Evolutionary conservation across 1,284 basidiomycete species (phyloP), one percentile per base, ranked within the genome.

Genomic region (Erythrobasidium hasegawianum): DNA sequence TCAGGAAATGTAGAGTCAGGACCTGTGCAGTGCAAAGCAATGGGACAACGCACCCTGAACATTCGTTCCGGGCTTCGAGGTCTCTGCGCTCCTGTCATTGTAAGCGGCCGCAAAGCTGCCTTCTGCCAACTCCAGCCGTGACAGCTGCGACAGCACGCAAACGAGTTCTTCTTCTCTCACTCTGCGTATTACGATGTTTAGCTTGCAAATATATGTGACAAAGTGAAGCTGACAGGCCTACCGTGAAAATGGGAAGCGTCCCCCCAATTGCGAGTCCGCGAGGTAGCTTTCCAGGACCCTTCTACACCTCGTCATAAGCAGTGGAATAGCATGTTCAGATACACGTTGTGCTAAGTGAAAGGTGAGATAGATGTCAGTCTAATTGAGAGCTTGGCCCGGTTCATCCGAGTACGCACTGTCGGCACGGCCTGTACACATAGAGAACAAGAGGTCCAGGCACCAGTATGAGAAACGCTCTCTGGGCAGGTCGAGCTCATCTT

Each of bases 401-500:
- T 14, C 18, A n/a, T 26, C n/a, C n/a, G 16, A 16, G 24, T 29
- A 13, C n/a, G 47, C n/a, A 10, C 14, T 65, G 14, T 10, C 54
- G 16, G 49, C 18, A 27, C 33, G 79, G 71, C 85, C 80, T 0
- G 86, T 86, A 72, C 88, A 91, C 24, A 89, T 81, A 69, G 88
- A 76, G 76, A 96, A 92, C 16, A 97, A 77, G 24, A 95, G 78
- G 73, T 96, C 91, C 69, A 97, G 88, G 72, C 89, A 92, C 92
- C 93, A 97, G 78, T 92, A 96, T 8, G 88, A 87, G 74, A 93
- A 91, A 9, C 87, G 81, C 77, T 97, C 93, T 54, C 89, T 81
- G 0, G 87, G 84, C 43, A 87, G 79, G 24, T 85, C 77, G 13
- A 78, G 75, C 0, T 83, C 82, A 26, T 79, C 78, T 52, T 83